These are phyloP conservation scores for Diplodia corticola DNA, from an alignment of 2,329 filamentous ascomycete genomes.

Conservation along the genomic window DNA sequence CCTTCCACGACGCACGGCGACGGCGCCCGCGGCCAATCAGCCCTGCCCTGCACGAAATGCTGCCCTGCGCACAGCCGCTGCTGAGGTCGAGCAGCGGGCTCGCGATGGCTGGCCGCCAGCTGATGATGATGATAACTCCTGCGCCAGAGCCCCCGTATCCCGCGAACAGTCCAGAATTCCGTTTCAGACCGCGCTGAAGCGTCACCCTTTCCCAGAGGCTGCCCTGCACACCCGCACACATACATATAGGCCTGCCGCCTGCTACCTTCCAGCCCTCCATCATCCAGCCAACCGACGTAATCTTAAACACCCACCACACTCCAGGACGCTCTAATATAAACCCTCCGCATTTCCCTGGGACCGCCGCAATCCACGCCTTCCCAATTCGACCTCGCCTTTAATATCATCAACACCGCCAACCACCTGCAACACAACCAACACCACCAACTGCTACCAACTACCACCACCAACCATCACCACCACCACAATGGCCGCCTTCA, in stretches of 20 bases:
- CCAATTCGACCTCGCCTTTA: constrained; percentile 10
- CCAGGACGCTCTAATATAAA: constrained; percentile 11
- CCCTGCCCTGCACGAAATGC: constrained; percentile 12
- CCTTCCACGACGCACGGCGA: constrained; percentile 11
- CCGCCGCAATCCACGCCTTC: neutral
- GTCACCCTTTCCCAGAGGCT: constrained; percentile 1
- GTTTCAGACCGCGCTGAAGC: constrained; percentile 14
- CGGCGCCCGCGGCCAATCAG: constrained; percentile 4
- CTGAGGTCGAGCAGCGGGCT: constrained; percentile 5
- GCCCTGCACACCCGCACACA: neutral
- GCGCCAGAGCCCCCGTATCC: constrained; percentile 8
- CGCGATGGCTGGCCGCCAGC: constrained; percentile 5
- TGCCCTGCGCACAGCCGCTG: constrained; percentile 18
- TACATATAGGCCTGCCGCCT: constrained; percentile 10
- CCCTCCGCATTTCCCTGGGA: neutral
- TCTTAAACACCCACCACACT: neutral
- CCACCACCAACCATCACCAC: neutral
- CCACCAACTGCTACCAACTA: too few relatives aligned
- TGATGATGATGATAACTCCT: constrained; percentile 15
- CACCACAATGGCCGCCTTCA: constrained; percentile 3
- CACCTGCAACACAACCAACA: neutral
- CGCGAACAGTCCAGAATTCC: constrained; percentile 16
- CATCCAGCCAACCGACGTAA: constrained; percentile 9
- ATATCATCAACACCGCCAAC: neutral
- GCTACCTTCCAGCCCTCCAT: constrained; percentile 11